Evolutionary conservation across 768 basidiomycete genomes (phyloP).

Genomic region (Lyophyllum shimeji): DNA sequence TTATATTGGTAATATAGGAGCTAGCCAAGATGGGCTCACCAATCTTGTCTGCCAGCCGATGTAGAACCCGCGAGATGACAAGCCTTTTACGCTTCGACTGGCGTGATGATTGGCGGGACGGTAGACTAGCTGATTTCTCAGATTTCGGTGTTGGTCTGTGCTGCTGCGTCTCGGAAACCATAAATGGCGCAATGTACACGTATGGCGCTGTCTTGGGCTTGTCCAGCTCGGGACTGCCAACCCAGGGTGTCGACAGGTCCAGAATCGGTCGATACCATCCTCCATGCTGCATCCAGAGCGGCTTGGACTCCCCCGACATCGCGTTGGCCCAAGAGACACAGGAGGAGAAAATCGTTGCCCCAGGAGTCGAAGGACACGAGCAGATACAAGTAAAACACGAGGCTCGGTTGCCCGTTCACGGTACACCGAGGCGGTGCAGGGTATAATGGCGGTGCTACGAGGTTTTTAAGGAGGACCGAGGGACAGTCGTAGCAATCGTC

Average conservation of each 20-base stretch:
- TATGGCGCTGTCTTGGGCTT: conserved; percentile 22
- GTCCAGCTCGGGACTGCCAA: conserved; percentile 20
- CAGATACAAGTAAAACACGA: neutral
- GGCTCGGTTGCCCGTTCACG: neutral
- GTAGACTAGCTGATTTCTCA: neutral
- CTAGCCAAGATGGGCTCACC: neutral
- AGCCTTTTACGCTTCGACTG: neutral
- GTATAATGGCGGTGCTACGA: neutral
- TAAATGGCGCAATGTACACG: conserved; percentile 15
- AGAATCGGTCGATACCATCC: conserved; percentile 28
- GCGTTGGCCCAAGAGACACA: neutral
- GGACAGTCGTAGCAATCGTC: neutral
- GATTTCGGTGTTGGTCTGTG: neutral
- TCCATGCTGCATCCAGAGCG: conserved; percentile 22
- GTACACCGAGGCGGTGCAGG: neutral
- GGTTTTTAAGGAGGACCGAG: neutral
- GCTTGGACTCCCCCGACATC: neutral
- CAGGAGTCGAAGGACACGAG: neutral
- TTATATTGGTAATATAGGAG: neutral
- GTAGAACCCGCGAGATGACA: neutral
- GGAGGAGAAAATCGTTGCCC: neutral
- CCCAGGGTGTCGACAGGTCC: conserved; percentile 26
- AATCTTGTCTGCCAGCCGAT: conserved; percentile 7
- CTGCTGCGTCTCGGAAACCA: neutral
- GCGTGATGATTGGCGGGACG: neutral